Base-by-base conservation (phyloP, 1,284 basidiomycete genomes). In the Inonotus hispidus region DNA sequence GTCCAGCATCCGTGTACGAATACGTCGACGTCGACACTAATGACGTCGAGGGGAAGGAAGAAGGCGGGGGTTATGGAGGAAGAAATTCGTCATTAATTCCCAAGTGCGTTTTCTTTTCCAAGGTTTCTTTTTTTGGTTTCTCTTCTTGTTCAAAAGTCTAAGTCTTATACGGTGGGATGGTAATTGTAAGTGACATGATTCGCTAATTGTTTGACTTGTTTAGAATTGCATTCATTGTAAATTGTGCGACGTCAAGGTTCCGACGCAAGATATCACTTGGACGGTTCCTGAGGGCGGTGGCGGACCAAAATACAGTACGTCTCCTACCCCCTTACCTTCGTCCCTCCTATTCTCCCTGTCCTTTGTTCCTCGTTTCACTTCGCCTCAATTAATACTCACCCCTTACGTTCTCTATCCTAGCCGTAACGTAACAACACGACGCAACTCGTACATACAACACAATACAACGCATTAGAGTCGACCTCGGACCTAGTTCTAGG, bases 1-100 rank as follows among this genome's bases (percentile, higher is more conserved):
- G 97, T 74, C 97, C 96, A 0, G 97, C 97, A 0, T 93, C 88
- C 2, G 97, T 99, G 32, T 99, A 99, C 74, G 96, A 99, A 77
- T 99, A 99, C 71, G 89, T 96, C 14, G 41, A 43, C 16, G 32
- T 32, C 32, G 88, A 88, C n/a, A 88, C 83, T 41, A 83, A 82
- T 65, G 76, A 65, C 23, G 59, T 23, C 46, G 83, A 82, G 45
- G 82, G 78, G 4, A 77, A 71, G 14, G 78, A 77, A 0, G 79
- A 82, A 58, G 82, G 82, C 64, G 85, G 79, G 56, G 78, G 81
- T 0, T 88, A 83, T 81, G 75, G 76, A 29, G 94, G 94, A 16
- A 93, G 76, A 94, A 92, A 76, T 80, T 99, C 62, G 89, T 98
- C 19, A 99, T 98, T 74, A 99, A 99, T 75, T 92, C 93, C 11